Base-by-base conservation (phyloP, 352 stramenopile species). In the Globisporangium abappressorium region DNA sequence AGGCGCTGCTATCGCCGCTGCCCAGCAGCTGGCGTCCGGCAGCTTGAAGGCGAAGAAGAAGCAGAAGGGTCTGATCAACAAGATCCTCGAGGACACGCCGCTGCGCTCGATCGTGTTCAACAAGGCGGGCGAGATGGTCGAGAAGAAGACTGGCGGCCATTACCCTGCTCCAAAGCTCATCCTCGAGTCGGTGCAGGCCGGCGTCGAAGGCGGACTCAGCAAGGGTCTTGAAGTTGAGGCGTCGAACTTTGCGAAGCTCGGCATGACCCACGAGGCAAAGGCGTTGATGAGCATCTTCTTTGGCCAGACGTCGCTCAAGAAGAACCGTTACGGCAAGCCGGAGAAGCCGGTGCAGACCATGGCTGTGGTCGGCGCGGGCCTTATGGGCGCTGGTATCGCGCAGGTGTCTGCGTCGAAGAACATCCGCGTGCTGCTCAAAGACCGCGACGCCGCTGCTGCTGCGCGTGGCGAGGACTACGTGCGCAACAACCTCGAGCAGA, bases 301-400 rank as follows among this genome's bases (percentile, higher is more conserved):
- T 74, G 95, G 95, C 28, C 98, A 97, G 81, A 99, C 91, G n/a
- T 82, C 91, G 54, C 87, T 99, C 57, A 99, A 99, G 84, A 99
- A 99, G 81, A 98, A 99, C 79, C 84, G 89, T 22, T 99, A 97
- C 72, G 92, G 90, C 64, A 94, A 94, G 57, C 93, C 96, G 0
- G 67, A 77, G 59, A 82, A 94, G 72, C 83, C 79, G 20, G 87
- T 98, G 30, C 87, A 98, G 68, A 98, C 88, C 30, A 95, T 99
- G 64, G 94, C 92, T 0, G 96, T 99, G 3, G 86, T 99, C 60
- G 98, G 98, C n/a, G 97, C 97, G 24, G 98, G 98, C 14, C 86
- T 99, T 33, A 99, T 99, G 98, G 98, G 98, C 58, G 95, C 96
- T 20, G 97, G 97, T 22, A 99, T 99, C 72, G 97, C 96, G 33